Evolutionary conservation across 225 moss, liverwort and hornwort genomes (phyloP).

Genomic region (Sphagnum contortum): DNA sequence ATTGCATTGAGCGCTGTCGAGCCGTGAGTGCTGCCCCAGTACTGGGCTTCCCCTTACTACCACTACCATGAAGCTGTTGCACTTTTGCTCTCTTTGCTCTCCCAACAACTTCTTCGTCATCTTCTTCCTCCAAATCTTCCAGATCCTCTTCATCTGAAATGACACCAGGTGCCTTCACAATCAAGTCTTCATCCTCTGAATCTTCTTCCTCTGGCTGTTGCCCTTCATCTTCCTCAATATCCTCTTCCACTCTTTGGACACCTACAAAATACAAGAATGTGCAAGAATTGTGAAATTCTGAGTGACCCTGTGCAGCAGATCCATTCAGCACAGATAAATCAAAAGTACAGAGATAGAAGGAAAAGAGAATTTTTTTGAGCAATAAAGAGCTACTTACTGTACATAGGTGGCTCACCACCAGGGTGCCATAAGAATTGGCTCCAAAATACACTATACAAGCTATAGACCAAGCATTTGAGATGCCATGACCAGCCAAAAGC

Average conservation of each 20-base stretch:
- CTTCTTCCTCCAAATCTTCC: conserved; percentile 41
- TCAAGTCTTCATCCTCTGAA: conserved; percentile 18
- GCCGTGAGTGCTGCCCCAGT: conserved; percentile 62
- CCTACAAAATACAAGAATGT: not conserved
- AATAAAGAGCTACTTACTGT: no score
- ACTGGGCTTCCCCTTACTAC: conserved; percentile 32
- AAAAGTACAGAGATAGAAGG: no score
- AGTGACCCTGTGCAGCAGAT: no score
- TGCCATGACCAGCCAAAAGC: not conserved
- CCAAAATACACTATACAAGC: no score
- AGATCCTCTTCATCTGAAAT: conserved; percentile 40
- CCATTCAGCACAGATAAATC: no score
- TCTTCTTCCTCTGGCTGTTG: conserved; percentile 35
- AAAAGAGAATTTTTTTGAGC: no score
- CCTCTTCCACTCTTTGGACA: conserved; percentile 13
- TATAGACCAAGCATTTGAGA: no score
- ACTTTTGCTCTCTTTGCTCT: conserved; percentile 33
- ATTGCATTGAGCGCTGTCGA: conserved; percentile 82
- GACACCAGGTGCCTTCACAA: conserved; percentile 23
- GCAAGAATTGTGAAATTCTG: no score
- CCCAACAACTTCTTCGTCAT: conserved; percentile 34
- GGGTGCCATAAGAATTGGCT: no score
- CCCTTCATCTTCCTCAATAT: conserved; percentile 27
- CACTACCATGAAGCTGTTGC: conserved; percentile 21
- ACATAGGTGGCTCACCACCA: no score